Evolutionary conservation across 2,329 filamentous ascomycete genomes (phyloP).

Genomic region (Sclerotinia sclerotiorum): DNA sequence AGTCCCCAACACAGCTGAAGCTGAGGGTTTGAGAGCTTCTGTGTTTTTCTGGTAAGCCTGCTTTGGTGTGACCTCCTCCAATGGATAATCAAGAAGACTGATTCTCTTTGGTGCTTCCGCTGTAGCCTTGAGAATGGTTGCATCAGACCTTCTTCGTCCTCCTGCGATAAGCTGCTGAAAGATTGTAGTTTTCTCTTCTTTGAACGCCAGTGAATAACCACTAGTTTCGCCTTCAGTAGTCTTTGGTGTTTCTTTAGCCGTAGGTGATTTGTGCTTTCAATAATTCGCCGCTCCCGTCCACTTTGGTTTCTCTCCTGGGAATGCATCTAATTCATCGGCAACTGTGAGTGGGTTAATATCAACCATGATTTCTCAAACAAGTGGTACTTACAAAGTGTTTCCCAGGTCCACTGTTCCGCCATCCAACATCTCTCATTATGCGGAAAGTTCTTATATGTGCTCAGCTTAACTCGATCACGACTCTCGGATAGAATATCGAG

Average conservation of each 20-base stretch:
- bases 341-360: not conserved
- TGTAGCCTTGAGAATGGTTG: too few species aligned
- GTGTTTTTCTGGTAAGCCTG: too few species aligned
- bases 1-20: not conserved
- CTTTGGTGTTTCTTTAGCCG: not conserved
- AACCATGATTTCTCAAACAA: not conserved
- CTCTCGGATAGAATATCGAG: not conserved
- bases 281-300: not conserved
- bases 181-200: not conserved
- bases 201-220: not conserved
- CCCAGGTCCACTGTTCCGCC: constrained; percentile 1
- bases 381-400: not conserved
- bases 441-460: not conserved
- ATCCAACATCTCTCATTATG: not conserved
- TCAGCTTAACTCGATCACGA: not conserved
- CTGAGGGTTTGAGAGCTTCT: not conserved
- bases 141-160: too few species aligned
- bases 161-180: too few species aligned
- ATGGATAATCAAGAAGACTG: not conserved
- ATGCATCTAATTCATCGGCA: not conserved
- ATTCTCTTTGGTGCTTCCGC: not conserved
- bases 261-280: not conserved
- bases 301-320: not conserved
- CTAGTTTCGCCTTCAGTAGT: not conserved
- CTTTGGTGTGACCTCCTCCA: too few species aligned